Evolutionary conservation across 805 yeast species (phyloP).

Genomic region (Teunomyces kruisii): DNA sequence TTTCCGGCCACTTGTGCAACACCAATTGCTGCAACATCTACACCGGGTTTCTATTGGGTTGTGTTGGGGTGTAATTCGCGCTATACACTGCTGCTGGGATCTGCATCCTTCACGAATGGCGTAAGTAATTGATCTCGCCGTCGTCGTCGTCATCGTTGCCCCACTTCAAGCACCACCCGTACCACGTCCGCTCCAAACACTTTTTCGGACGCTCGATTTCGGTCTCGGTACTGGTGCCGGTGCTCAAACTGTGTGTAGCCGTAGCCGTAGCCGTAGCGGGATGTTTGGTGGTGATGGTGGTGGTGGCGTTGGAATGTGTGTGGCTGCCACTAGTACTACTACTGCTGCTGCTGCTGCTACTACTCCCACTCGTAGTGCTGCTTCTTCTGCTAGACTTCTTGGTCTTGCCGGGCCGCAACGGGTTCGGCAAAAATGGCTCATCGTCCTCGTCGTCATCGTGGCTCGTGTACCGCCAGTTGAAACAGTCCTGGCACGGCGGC

Average conservation of each 20-base stretch:
- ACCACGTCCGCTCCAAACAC: constrained; percentile 63
- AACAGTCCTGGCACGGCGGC: constrained; percentile 87
- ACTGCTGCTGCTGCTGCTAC: neutral
- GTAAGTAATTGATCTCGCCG: neutral
- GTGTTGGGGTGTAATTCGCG: too few species aligned
- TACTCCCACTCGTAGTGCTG: neutral
- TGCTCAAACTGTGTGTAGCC: neutral
- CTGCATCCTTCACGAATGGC: too few species aligned
- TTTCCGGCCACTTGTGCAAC: too few species aligned
- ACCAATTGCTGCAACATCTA: too few species aligned
- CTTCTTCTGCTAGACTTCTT: constrained; percentile 12
- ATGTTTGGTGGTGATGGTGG: neutral
- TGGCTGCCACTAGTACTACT: neutral
- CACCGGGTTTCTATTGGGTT: too few species aligned
- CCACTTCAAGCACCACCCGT: constrained; percentile 61
- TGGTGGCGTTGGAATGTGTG: neutral
- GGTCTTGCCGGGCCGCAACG: constrained; percentile 26
- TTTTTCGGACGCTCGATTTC: constrained; percentile 35
- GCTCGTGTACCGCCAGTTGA: constrained; percentile 77
- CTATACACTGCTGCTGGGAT: too few species aligned
- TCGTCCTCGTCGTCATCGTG: constrained; percentile 43
- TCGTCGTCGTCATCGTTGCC: constrained; percentile 28
- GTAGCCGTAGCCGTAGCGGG: neutral
- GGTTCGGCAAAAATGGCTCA: constrained; percentile 39
- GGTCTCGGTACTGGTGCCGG: constrained; percentile 3